These are phyloP conservation scores for Neofusicoccum kwambonambiense DNA, from an alignment of 2,329 filamentous ascomycete genomes.

Conservation along the genomic window DNA sequence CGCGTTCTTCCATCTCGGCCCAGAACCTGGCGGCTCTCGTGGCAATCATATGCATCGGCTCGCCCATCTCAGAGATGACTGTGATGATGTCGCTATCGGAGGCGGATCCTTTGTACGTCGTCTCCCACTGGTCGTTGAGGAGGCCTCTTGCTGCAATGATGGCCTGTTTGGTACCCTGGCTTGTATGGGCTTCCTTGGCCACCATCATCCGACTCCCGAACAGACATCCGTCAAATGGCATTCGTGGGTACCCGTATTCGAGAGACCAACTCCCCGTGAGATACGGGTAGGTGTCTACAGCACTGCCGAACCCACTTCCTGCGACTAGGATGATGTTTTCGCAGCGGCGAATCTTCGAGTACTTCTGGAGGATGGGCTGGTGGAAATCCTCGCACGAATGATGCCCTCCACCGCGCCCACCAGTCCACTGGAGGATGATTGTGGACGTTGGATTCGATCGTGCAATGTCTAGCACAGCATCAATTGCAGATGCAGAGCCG, in stretches of 20 bases:
- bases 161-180: conserved; percentile 82
- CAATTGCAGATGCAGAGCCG: conserved; percentile 85
- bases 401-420: conserved; percentile 88
- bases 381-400: conserved; percentile 97
- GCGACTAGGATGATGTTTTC: conserved; percentile 87
- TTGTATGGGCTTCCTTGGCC: conserved; percentile 87
- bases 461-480: conserved; percentile 87
- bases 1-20: conserved; percentile 95
- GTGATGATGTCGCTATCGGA: conserved; percentile 69
- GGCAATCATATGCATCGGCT: conserved; percentile 94
- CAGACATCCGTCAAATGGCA: conserved; percentile 91
- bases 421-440: conserved; percentile 93
- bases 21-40: conserved; percentile 89
- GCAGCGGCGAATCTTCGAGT: conserved; percentile 79
- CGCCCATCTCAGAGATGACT: conserved; percentile 92
- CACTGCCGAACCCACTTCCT: conserved; percentile 86
- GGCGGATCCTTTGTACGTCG: conserved; percentile 62
- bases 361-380: conserved; percentile 87
- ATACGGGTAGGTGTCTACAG: conserved; percentile 90
- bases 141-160: conserved; percentile 84
- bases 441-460: conserved; percentile 90
- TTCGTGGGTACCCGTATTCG: conserved; percentile 82
- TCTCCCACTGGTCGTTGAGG: conserved; percentile 82
- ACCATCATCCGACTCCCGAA: conserved; percentile 96
- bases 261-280: conserved; percentile 86